Percentiles rank a stretch among this genome's conserved stretches.
These are phyloP conservation scores for Kodamaea fukazawae DNA, from an alignment of 805 yeast genomes.

Conservation along the genomic window DNA sequence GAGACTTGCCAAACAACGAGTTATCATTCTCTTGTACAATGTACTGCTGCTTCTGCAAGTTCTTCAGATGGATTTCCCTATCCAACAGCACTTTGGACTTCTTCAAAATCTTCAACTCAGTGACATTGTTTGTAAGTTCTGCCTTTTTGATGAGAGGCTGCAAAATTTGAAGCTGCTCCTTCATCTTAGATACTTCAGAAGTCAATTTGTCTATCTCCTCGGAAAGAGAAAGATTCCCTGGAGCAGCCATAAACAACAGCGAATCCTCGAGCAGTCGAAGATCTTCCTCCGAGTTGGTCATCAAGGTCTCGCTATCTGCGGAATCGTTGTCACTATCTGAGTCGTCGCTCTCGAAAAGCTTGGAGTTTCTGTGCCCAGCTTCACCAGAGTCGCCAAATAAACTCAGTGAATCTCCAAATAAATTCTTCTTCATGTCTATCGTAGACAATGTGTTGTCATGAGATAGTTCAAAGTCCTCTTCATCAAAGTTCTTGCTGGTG, in stretches of 20 bases:
- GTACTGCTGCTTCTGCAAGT: constrained; percentile 73
- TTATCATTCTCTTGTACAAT: constrained; percentile 81
- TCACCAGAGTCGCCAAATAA: constrained; percentile 25
- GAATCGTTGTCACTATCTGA: constrained; percentile 35
- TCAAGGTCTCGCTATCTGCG: constrained; percentile 19
- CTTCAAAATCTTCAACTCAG: constrained; percentile 63
- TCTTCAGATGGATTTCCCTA: constrained; percentile 71
- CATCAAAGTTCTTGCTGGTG: background rate
- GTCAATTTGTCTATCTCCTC: constrained; percentile 64
- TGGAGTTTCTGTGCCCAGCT: constrained; percentile 18
- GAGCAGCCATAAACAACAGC: constrained; percentile 56
- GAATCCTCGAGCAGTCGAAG: constrained; percentile 16
- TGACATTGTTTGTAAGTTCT: constrained; percentile 72
- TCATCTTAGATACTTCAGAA: constrained; percentile 54
- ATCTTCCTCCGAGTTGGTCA: constrained; percentile 11
- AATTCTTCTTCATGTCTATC: constrained; percentile 14
- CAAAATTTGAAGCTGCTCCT: constrained; percentile 61
- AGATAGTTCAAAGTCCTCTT: background rate
- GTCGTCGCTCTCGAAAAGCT: constrained; percentile 37
- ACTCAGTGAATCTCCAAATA: constrained; percentile 26
- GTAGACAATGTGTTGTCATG: constrained; percentile 9
- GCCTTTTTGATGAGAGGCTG: constrained; percentile 75
- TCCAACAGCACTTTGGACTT: constrained; percentile 67
- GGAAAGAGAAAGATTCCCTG: constrained; percentile 62
- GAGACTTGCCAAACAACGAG: constrained; percentile 66